These are phyloP conservation scores for Clitopilus passeckerianus DNA, from an alignment of 768 basidiomycete species.

Conservation along the genomic window DNA sequence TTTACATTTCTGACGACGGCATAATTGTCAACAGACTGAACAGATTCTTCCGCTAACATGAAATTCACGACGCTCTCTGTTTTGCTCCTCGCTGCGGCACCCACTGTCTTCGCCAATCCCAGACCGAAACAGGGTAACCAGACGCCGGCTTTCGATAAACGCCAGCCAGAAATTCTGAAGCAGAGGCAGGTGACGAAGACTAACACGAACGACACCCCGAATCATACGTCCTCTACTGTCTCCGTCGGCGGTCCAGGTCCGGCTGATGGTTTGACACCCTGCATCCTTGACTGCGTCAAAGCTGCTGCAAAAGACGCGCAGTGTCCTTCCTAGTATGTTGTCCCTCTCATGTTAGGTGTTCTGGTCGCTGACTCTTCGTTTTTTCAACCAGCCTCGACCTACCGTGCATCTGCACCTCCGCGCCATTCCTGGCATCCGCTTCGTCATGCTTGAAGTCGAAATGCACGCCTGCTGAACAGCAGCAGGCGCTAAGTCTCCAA, in stretches of 20 bases:
- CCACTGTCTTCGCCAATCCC: not conserved
- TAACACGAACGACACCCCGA: not conserved
- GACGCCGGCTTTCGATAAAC: not conserved
- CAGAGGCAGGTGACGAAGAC: not conserved
- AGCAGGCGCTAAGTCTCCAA: not conserved
- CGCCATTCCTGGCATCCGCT: not conserved
- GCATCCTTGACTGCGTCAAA: not conserved
- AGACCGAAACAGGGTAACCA: not conserved
- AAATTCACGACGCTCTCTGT: not conserved
- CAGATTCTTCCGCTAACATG: not conserved
- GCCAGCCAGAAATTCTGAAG: not conserved
- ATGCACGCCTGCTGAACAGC: not conserved
- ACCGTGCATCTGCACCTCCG: not conserved
- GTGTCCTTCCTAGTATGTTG: not conserved
- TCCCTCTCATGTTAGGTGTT: not conserved
- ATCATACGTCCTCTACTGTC: not conserved
- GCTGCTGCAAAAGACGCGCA: not conserved
- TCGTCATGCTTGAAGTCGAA: not conserved
- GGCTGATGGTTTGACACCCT: not conserved
- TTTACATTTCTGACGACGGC: too few relatives aligned
- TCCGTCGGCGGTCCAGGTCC: not conserved
- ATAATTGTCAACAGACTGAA: too few relatives aligned
- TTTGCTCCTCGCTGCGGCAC: not conserved
- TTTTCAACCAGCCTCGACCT: not conserved
- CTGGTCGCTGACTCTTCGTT: not conserved